Evolutionary conservation across 257 asterid species (phyloP), one percentile per base, ranked within the genome.

Genomic region (Salvia hispanica): DNA sequence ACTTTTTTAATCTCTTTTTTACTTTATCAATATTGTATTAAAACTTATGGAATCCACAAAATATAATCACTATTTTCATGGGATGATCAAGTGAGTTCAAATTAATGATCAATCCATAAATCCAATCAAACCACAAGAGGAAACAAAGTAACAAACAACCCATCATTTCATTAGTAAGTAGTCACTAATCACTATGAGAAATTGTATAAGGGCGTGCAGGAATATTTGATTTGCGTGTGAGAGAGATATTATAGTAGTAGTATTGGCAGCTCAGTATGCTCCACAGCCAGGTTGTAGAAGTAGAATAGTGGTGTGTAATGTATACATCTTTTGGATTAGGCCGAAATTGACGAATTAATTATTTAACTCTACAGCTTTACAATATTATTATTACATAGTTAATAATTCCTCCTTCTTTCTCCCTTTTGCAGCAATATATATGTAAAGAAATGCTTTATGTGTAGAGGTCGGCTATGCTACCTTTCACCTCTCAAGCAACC

Each of bases 211-310:
- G 65, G 75, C 77, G 74, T 72, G 80, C 80, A 81, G 16, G 78
- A 78, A 12, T 34, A 34, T 74, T 74, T 44, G 84, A 72, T 61
- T 43, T 78, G 40, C 76, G 57, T 67, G 18, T 67, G 70, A 67
- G 66, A 7, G 9, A n/a, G 3, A 40, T 64, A 60, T 36, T 62
- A 56, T 62, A 64, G 50, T 39, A 57, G 64, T 60, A 73, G 58
- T 77, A 34, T 34, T 76, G 67, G 69, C 74, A 67, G 72, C 79
- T 80, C 74, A 54, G 55, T 75, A 56, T 75, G 77, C 80, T 79
- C 84, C 82, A 74, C 67, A 33, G 50, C 34, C 76, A 82, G 87
- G 79, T 74, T 75, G 77, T 58, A 53, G 64, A 72, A 67, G 2
- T 25, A 21, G 2, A 25, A 25, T 25, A 25, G 2, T 25, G 31